Evolutionary conservation across 192 early-diverging fungal species (phyloP), one percentile per base, ranked within the genome.

Genomic region (Oehlia diaphana): DNA sequence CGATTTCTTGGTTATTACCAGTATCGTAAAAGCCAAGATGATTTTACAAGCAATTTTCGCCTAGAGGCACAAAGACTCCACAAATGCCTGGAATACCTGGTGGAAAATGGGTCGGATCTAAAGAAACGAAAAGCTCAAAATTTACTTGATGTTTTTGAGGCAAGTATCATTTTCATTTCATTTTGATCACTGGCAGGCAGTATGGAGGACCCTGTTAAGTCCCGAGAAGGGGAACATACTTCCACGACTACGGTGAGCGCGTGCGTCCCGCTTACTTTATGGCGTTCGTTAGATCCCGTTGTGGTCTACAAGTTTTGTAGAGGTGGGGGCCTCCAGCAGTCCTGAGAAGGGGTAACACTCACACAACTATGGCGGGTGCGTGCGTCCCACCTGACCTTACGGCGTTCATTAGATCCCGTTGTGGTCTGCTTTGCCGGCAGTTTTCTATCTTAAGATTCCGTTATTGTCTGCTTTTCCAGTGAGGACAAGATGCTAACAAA

Each of bases 211-310:
- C 77, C 77, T 79, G 70, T 62, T 79, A 73, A 72, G 69, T 74
- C 78, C 70, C 10, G 33, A 72, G 70, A 74, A 79, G 70, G 78
- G 78, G 53, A 72, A 63, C 31, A 53, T 78, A 71, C 70, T 79
- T 74, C 69, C 78, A 61, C 71, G 28, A 79, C 70, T 73, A 79
- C 63, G 53, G 31, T 79, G 50, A 31, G 71, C 71, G 78, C 78
- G 3, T 79, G 53, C 78, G 70, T 65, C 39, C 78, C 70, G 69
- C 78, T 79, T 58, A 79, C 50, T 63, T 79, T 79, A 79, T 72
- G 78, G 31, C 33, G 67, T 79, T 79, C 78, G 74, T 72, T 79
- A 73, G 78, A 79, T 79, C 78, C 78, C 70, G 78, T 79, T 79
- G 70, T 79, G 78, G 78, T 42, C 39, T 42, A 42, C 39, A 42